A percentile compares a stretch with the other conserved stretches of the same genome.
Evolutionary conservation across 768 basidiomycete species (phyloP).

Genomic region (Tylopilus subfusipes): DNA sequence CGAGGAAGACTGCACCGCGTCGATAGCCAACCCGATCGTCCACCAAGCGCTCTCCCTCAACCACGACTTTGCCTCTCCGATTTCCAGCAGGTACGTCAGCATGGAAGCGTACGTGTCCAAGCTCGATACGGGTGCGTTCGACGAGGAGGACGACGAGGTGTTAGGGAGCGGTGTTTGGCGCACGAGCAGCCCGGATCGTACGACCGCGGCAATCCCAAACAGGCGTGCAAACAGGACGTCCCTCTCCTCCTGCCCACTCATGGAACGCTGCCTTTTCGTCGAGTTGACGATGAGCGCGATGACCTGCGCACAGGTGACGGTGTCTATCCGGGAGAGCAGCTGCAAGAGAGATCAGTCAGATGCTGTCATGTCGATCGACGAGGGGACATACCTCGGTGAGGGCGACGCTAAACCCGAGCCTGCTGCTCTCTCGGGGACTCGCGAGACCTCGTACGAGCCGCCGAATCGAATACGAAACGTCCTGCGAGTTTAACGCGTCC

Average conservation of each 20-base stretch:
- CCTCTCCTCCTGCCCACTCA: slow-evolving; percentile 89
- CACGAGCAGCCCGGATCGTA: slow-evolving; percentile 80
- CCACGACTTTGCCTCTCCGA: slow-evolving; percentile 88
- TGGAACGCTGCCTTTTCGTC: slow-evolving; percentile 68
- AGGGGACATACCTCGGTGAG: slow-evolving; percentile 74
- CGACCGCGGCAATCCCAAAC: slow-evolving; percentile 82
- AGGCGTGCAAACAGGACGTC: slow-evolving; percentile 90
- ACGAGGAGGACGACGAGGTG: slow-evolving; percentile 39
- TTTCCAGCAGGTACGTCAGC: slow-evolving; percentile 54
- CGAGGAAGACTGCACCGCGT: slow-evolving; percentile 52
- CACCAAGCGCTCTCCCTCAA: slow-evolving; percentile 90
- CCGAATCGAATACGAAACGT: slow-evolving; percentile 90
- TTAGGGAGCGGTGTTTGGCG: slow-evolving; percentile 52
- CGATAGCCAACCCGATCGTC: slow-evolving; percentile 62
- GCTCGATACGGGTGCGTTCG: slow-evolving; percentile 50
- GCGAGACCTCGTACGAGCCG: slow-evolving; percentile 84
- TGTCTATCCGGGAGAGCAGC: slow-evolving; percentile 76
- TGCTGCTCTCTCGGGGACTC: slow-evolving; percentile 88
- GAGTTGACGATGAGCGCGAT: slow-evolving; percentile 68
- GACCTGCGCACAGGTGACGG: slow-evolving; percentile 75
- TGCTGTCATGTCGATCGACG: not conserved
- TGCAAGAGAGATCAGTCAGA: slow-evolving; percentile 29
- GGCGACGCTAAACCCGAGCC: slow-evolving; percentile 94
- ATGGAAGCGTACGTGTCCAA: slow-evolving; percentile 55
- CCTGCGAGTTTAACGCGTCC: slow-evolving; percentile 75